phyloP scores from a whole-genome alignment of 2,329 filamentous ascomycete species.

The Aquanectria penicillioides region DNA sequence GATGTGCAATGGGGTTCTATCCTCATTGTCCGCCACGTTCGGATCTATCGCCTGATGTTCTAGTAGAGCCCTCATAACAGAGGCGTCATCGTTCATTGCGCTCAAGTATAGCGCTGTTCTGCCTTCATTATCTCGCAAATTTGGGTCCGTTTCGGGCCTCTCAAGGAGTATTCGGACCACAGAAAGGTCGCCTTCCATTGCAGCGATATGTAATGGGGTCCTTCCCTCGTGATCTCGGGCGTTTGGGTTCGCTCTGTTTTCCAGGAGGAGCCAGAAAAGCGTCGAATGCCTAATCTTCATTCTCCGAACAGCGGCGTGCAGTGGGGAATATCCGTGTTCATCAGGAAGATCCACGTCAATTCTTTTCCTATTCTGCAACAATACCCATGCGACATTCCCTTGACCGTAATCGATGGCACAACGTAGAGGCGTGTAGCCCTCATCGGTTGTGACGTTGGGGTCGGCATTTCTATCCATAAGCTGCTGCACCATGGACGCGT shows the following conservation, averaged over 20 bases:
- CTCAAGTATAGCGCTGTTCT: not conserved
- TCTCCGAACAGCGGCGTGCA: not conserved
- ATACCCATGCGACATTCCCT: not conserved
- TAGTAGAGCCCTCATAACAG: not conserved
- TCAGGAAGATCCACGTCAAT: not conserved
- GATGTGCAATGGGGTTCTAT: not conserved
- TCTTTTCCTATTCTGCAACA: not conserved
- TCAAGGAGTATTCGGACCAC: not conserved
- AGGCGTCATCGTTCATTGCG: not conserved
- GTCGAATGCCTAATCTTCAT: not conserved
- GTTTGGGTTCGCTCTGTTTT: not conserved
- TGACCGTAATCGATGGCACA: not conserved
- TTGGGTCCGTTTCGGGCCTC: not conserved
- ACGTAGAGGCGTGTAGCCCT: not conserved
- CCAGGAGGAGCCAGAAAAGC: slow-evolving; percentile 1
- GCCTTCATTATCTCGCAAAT: not conserved
- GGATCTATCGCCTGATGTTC: not conserved
- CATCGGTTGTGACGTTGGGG: not conserved
- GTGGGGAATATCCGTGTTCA: not conserved
- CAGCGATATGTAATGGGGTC: not conserved
- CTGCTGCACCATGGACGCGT: not conserved
- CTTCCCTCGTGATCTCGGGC: not conserved
- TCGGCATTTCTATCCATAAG: not conserved
- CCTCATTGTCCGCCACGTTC: not conserved
- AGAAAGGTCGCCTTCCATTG: not conserved